Evolutionary conservation across 2,329 filamentous ascomycete species (phyloP), one percentile per base, ranked within the genome.

Genomic region (Aspergillus ibericus): DNA sequence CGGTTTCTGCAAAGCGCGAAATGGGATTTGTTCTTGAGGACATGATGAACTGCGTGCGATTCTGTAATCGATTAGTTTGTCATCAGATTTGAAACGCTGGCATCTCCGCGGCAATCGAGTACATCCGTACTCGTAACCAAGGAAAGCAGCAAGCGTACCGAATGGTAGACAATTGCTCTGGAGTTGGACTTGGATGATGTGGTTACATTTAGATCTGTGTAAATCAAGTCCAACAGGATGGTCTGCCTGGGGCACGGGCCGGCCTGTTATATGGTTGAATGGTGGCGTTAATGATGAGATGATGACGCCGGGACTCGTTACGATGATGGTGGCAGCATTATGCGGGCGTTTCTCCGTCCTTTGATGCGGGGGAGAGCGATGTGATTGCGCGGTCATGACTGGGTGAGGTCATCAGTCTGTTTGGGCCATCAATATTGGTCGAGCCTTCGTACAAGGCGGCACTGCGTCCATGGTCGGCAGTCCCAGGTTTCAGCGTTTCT

Each of bases 241-340:
- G 35, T 27, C 9, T n/a, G 32, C 10, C 35, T n/a, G 34, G 15
- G 35, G 56, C 34, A 56, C 27, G 38, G 42, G n/a, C 29, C 27
- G 20, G n/a, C 25, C 7, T 25, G 16, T 47, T 57, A 55, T 57
- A 56, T 22, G 34, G 36, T 40, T 32, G 16, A 47, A 25, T 8
- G 57, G 69, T 71, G 70, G 71, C 63, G 66, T 56, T 25, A 44
- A 70, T 72, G 71, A 71, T 64, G 61, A 47, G 58, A 59, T 56
- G 42, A 72, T 73, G 71, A 73, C 70, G 71, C 68, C 51, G 51
- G 64, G 57, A 68, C 62, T 65, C 5, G 6, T 16, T 3, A 27
- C 42, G 20, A 38, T 47, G 22, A 29, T 16, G 42, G 22, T 6
- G 16, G 36, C 36, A n/a, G 36, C 36, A n/a, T 18, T 13, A 40